phyloP scores from a whole-genome alignment of 208 protist genomes.

The Crithidia acanthocephali region DNA sequence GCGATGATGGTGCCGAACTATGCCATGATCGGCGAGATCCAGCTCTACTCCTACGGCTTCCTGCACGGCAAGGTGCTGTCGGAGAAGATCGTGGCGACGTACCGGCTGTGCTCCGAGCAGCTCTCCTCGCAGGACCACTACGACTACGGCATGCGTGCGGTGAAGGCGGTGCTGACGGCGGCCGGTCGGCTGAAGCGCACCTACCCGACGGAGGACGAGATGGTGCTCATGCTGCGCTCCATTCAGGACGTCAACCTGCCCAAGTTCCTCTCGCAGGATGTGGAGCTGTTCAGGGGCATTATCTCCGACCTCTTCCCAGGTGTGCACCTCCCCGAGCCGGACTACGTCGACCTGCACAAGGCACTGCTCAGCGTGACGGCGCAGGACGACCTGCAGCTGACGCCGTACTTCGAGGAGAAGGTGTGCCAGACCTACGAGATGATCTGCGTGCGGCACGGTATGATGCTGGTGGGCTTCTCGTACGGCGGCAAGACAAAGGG shows the following conservation, averaged over 20 bases:
- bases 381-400: conserved; percentile 87
- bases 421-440: conserved; percentile 96
- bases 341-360: conserved; percentile 90
- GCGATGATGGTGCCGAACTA: conserved; percentile 99
- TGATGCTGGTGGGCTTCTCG: conserved; percentile 98
- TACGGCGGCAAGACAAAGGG: conserved; percentile 93
- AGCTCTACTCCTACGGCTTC: conserved; percentile 98
- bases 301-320: conserved; percentile 95
- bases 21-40: conserved; percentile 98
- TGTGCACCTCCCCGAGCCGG: conserved; percentile 80
- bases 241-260: conserved; percentile 96
- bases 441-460: conserved; percentile 97
- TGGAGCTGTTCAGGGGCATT: conserved; percentile 97
- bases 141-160: conserved; percentile 98
- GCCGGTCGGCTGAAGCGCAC: conserved; percentile 92
- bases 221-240: conserved; percentile 95
- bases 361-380: conserved; percentile 67
- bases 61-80: conserved; percentile 91
- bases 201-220: conserved; percentile 94
- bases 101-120: conserved; percentile 97
- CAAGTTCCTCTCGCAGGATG: conserved; percentile 96
- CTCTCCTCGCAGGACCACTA: conserved; percentile 98
- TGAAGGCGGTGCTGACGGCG: conserved; percentile 96
- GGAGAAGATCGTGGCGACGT: conserved; percentile 97
- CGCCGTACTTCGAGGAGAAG: conserved; percentile 92